Evolutionary conservation across 2,329 filamentous ascomycete species (phyloP), one percentile per base, ranked within the genome.

Genomic region (Colletotrichum horii): DNA sequence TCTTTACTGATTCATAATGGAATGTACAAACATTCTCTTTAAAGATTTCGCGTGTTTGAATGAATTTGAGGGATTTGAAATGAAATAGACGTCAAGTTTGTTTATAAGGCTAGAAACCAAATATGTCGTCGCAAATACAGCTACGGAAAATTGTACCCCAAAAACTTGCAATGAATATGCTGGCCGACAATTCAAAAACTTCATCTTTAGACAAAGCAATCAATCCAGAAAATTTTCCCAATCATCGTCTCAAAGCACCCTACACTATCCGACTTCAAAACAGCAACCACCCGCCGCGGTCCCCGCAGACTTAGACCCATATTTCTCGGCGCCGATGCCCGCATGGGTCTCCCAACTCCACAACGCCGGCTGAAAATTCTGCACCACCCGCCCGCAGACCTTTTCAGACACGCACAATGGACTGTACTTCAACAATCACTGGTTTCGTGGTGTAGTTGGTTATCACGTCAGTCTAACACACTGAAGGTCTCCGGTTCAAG

Each of bases 341-440:
- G 30, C 58, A 65, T 19, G 14, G 32, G 22, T 38, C 68, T 11
- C 91, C 90, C 38, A 96, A 91, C 83, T 97, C 95, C 48, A 88
- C 83, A 66, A 96, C 92, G 28, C 12, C 19, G 58, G 55, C 24
- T n/a, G 30, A 36, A 36, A 8, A 95, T 94, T 85, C 91, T 91
- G 75, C 91, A 89, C 43, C 43, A 48, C 43, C 19, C 43, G 5
- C 4, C 12, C 1, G 30, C 30, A 36, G 30, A 62, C 58, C 30
- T 62, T 36, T 30, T 62, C 1, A n/a, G 9, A 62, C 28, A 22
- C 19, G 6, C 12, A 36, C 7, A 15, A 34, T 8, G 7, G 3
- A 0, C 0, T 1, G 0, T 0, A 0, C 0, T 2, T 7, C 64
- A 73, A 73, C 64, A 75, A 68, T 4, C 15, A 38, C 6, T 68